Conservation (phyloP, 495 filamentous ascomycete species). For the Aspergillus conjunctus region DNA sequence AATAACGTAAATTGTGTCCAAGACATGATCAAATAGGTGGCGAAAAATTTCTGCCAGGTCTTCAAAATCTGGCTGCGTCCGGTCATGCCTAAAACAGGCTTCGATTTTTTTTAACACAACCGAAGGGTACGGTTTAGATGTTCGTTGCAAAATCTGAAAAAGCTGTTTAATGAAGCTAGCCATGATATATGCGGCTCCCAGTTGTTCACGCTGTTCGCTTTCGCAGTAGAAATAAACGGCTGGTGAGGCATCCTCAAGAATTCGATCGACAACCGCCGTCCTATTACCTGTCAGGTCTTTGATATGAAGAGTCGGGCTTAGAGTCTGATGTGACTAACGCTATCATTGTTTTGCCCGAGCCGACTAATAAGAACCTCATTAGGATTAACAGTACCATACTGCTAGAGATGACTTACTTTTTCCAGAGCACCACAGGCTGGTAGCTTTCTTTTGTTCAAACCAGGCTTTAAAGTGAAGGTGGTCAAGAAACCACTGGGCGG, state of each 20-base stretch:
- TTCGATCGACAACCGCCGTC: slow-evolving; percentile 21
- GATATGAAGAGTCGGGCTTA: too few species aligned
- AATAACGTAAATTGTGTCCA: slow-evolving; percentile 21
- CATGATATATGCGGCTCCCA: slow-evolving; percentile 15
- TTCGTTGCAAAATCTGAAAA: slow-evolving; percentile 8
- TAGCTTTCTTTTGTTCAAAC: slow-evolving; percentile 31
- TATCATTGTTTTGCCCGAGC: slow-evolving; percentile 33
- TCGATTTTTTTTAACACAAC: background rate
- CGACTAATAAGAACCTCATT: slow-evolving; percentile 24
- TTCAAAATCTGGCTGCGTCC: slow-evolving; percentile 22
- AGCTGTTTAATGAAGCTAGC: slow-evolving; percentile 26
- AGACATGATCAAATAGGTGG: slow-evolving; percentile 12
- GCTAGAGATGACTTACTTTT: slow-evolving; percentile 24
- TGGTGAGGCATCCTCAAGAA: slow-evolving; percentile 1
- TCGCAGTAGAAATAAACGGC: slow-evolving; percentile 21
- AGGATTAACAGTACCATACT: slow-evolving; percentile 7
- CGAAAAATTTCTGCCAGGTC: slow-evolving; percentile 27
- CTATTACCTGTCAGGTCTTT: slow-evolving; percentile 21
- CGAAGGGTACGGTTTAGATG: background rate
- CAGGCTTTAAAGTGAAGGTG: slow-evolving; percentile 45
- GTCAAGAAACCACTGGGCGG: slow-evolving; percentile 46
- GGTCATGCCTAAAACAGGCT: slow-evolving; percentile 16
- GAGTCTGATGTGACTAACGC: slow-evolving; percentile 20
- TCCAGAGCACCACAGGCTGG: slow-evolving; percentile 32
- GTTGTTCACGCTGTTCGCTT: slow-evolving; percentile 1